Conservation (phyloP, 2,329 filamentous ascomycete genomes). For the Colletotrichum eleusines region DNA sequence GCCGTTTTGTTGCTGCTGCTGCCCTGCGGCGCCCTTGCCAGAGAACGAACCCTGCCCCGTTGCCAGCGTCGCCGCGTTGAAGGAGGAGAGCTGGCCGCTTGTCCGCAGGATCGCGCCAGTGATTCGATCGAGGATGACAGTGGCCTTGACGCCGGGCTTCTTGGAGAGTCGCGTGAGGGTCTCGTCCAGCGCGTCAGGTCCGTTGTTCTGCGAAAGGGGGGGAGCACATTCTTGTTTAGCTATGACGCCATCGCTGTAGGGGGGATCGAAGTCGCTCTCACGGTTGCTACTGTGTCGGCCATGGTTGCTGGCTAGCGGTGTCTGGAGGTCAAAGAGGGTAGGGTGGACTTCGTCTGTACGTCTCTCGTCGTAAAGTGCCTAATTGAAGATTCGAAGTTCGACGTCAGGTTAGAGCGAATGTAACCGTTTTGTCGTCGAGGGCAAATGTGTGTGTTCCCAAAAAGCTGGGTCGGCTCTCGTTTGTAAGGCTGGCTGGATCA, state of each 20-base stretch:
- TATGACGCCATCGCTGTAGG: constrained; percentile 36
- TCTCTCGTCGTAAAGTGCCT: neutral
- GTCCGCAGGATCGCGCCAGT: constrained; percentile 81
- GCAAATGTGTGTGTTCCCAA: constrained; percentile 16
- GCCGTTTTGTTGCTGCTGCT: constrained; percentile 53
- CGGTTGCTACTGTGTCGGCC: constrained; percentile 42
- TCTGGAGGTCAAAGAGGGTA: neutral
- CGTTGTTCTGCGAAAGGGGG: constrained; percentile 52
- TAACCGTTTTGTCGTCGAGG: constrained; percentile 12
- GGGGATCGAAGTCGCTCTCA: constrained; percentile 38
- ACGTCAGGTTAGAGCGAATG: neutral
- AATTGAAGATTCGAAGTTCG: neutral
- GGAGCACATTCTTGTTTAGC: constrained; percentile 31
- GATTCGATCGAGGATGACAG: constrained; percentile 78
- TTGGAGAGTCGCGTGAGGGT: constrained; percentile 77
- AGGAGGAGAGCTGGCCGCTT: constrained; percentile 74
- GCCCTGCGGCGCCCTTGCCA: constrained; percentile 54
- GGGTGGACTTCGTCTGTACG: neutral
- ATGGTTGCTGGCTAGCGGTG: constrained; percentile 32
- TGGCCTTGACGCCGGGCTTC: constrained; percentile 83
- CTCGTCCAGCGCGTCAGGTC: constrained; percentile 73
- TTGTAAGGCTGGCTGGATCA: constrained; percentile 30
- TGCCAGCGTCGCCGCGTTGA: constrained; percentile 48
- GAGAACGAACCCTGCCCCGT: constrained; percentile 54
- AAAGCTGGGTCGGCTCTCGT: constrained; percentile 24